phyloP scores from a whole-genome alignment of 176 grass and related monocot species.

The Triticum aestivum region DNA sequence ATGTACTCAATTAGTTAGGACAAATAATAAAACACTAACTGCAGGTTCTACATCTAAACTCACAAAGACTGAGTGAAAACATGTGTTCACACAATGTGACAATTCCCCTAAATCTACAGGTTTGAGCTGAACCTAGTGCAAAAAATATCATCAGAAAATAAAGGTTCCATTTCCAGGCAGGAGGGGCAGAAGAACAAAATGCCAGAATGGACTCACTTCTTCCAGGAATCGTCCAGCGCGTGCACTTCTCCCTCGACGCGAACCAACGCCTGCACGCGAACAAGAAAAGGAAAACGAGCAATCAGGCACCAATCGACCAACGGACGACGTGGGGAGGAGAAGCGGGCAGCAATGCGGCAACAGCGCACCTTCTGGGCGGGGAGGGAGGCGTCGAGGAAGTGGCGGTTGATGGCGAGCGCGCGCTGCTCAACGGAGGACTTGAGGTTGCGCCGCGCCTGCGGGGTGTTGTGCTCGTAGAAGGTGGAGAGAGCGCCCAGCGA shows the following conservation, averaged over 20 bases:
- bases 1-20: not conserved
- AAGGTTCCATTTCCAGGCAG: constrained; percentile 8
- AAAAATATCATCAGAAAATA: not conserved
- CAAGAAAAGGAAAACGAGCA: not conserved
- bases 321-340: not conserved
- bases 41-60: constrained; percentile 1
- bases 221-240: constrained; percentile 69
- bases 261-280: constrained; percentile 67
- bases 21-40: not conserved
- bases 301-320: not conserved
- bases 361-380: constrained; percentile 60
- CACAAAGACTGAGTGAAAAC: not conserved
- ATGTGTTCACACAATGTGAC: not conserved
- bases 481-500: constrained; percentile 86
- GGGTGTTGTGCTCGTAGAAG: constrained; percentile 86
- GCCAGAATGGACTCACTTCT: constrained; percentile 58
- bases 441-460: constrained; percentile 92
- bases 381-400: constrained; percentile 87
- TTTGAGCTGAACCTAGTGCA: not conserved
- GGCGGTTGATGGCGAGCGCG: constrained; percentile 79
- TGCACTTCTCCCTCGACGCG: constrained; percentile 81
- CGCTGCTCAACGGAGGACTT: constrained; percentile 95
- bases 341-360: not conserved
- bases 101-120: not conserved
- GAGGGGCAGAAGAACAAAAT: not conserved